Evolutionary conservation across 2,329 filamentous ascomycete genomes (phyloP).

Genomic region (Colletotrichum sojae): DNA sequence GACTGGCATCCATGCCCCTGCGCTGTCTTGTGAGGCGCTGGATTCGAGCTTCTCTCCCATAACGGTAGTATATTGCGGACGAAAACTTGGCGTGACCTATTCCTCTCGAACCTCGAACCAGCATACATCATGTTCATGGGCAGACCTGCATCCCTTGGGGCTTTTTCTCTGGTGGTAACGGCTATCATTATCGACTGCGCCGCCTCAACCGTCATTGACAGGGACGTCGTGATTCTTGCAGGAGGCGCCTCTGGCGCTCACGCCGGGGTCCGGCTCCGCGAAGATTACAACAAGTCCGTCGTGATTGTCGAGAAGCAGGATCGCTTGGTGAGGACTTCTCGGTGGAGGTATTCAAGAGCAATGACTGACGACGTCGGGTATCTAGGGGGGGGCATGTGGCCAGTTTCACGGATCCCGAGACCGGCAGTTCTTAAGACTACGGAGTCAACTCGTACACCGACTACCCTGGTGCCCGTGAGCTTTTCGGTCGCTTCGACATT

Average conservation of each 20-base stretch:
- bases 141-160: neutral
- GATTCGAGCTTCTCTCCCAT: too few species aligned
- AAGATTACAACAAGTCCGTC: conserved; percentile 52
- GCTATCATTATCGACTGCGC: conserved; percentile 5
- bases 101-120: too few species aligned
- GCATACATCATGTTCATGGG: neutral
- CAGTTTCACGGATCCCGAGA: conserved; percentile 61
- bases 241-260: conserved; percentile 55
- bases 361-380: conserved; percentile 5
- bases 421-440: conserved; percentile 50
- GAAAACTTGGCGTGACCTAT: too few species aligned
- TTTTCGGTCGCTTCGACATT: conserved; percentile 61
- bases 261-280: conserved; percentile 53
- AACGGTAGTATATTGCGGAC: too few species aligned
- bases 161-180: conserved; percentile 3
- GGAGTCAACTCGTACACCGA: conserved; percentile 56
- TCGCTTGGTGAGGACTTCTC: conserved; percentile 47
- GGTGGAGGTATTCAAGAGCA: neutral
- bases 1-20: too few species aligned
- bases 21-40: too few species aligned
- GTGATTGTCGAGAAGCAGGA: conserved; percentile 53
- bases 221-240: conserved; percentile 54
- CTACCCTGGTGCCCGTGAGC: conserved; percentile 55
- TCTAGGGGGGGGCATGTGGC: conserved; percentile 65
- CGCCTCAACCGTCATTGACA: conserved; percentile 39